Evolutionary conservation across 108 stramenopile species (phyloP).

Genomic region (Pseudonitzschia pungens): DNA sequence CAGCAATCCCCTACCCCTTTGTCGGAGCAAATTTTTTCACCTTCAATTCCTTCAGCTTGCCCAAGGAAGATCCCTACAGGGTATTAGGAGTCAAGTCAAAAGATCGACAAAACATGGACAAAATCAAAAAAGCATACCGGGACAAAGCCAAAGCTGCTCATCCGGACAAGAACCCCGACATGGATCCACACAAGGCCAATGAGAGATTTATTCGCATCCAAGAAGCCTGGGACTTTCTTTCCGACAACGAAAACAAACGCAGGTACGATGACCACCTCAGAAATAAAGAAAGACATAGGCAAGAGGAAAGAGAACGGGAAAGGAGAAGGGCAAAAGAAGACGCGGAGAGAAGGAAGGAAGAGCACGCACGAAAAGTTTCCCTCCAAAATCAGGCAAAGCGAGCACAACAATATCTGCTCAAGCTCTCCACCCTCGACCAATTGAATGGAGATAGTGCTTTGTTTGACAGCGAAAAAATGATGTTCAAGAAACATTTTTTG

Average conservation of each 20-base stretch:
- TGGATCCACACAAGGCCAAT: constrained; percentile 7
- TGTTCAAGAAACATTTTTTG: constrained; percentile 21
- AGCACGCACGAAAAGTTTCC: not conserved
- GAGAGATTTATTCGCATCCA: constrained; percentile 1
- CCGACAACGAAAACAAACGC: not conserved
- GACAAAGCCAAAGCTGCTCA: constrained; percentile 31
- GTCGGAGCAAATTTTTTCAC: constrained; percentile 1
- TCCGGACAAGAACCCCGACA: constrained; percentile 19
- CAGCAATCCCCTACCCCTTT: not conserved
- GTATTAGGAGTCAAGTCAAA: constrained; percentile 20
- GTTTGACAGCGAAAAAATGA: not conserved
- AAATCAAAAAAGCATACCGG: constrained; percentile 48
- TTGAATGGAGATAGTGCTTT: not conserved
- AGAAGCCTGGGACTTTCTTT: not conserved
- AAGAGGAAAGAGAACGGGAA: not conserved
- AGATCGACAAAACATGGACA: constrained; percentile 17
- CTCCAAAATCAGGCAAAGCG: not conserved
- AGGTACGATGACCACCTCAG: not conserved
- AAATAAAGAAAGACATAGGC: not conserved
- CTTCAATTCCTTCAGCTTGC: not conserved
- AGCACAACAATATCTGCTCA: constrained; percentile 3
- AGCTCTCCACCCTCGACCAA: constrained; percentile 2
- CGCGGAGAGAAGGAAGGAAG: not conserved
- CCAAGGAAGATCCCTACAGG: constrained; percentile 28
- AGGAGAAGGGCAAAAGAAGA: constrained; percentile 9